Conservation (phyloP, 108 stramenopile species). For the Schizochytrium sp. region DNA sequence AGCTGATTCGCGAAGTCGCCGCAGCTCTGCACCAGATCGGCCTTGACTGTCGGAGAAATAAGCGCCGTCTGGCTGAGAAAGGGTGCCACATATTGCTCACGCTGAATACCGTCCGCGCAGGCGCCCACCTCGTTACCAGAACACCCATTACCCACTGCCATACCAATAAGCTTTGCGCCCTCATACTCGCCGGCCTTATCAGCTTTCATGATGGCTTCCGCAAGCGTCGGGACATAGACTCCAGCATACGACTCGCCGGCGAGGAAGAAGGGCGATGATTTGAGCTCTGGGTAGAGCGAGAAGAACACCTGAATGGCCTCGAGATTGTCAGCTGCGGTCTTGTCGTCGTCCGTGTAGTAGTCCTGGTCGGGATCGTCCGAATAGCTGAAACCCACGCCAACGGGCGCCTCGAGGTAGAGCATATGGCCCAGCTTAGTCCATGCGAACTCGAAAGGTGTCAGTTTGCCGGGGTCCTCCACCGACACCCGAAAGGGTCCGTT, state of each 20-base stretch:
- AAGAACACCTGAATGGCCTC: constrained; percentile 48
- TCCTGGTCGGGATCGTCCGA: constrained; percentile 29
- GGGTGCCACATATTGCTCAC: neutral
- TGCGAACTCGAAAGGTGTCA: constrained; percentile 16
- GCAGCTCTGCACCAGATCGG: neutral
- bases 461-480: neutral
- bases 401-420: constrained; percentile 64
- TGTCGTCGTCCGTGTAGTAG: constrained; percentile 63
- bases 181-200: neutral
- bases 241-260: constrained; percentile 75
- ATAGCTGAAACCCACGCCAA: constrained; percentile 75
- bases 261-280: constrained; percentile 59
- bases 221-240: constrained; percentile 73
- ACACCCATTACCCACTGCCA: constrained; percentile 45
- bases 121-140: constrained; percentile 40
- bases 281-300: constrained; percentile 65
- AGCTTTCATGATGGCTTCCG: constrained; percentile 44
- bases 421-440: constrained; percentile 65
- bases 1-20: neutral
- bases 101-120: constrained; percentile 24
- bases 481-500: constrained; percentile 35
- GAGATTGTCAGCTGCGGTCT: constrained; percentile 58
- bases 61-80: constrained; percentile 18
- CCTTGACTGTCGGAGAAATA: neutral
- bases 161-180: constrained; percentile 15